Conservation (phyloP, 352 stramenopile genomes). For the Phytopythium sindhum region DNA sequence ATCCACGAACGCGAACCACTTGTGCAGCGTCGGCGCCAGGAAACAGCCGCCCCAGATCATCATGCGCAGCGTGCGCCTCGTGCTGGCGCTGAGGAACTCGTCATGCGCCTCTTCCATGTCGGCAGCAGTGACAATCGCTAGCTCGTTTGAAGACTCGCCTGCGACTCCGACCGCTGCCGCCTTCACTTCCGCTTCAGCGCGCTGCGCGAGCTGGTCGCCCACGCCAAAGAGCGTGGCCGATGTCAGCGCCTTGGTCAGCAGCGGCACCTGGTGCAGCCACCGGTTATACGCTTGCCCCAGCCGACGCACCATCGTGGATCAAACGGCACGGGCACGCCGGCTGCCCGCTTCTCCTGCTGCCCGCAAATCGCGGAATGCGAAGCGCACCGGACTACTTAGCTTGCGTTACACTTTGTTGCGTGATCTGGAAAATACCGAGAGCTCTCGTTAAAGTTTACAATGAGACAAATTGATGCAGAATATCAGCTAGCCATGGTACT, state of each 20-base stretch:
- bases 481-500: neutral
- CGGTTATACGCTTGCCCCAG: conserved; percentile 34
- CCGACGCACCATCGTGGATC: conserved; percentile 16
- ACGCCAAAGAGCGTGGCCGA: conserved; percentile 39
- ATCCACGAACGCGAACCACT: conserved; percentile 87
- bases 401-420: neutral
- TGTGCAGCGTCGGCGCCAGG: conserved; percentile 87
- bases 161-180: neutral
- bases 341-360: neutral
- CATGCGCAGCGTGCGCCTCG: conserved; percentile 63
- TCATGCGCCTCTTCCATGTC: neutral
- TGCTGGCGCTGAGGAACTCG: conserved; percentile 17
- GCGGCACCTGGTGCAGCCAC: conserved; percentile 39
- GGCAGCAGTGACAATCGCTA: neutral
- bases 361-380: neutral
- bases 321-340: neutral
- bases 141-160: neutral
- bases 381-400: neutral
- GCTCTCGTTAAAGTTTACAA: neutral
- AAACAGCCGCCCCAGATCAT: conserved; percentile 85
- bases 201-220: conserved; percentile 46
- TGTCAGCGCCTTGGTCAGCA: conserved; percentile 53
- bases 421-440: neutral
- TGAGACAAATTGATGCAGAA: neutral
- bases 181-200: conserved; percentile 16